Percentiles rank a stretch among this genome's conserved stretches.
phyloP scores from a whole-genome alignment of 2,329 filamentous ascomycete species.

The Ceratocystis huliohia region DNA sequence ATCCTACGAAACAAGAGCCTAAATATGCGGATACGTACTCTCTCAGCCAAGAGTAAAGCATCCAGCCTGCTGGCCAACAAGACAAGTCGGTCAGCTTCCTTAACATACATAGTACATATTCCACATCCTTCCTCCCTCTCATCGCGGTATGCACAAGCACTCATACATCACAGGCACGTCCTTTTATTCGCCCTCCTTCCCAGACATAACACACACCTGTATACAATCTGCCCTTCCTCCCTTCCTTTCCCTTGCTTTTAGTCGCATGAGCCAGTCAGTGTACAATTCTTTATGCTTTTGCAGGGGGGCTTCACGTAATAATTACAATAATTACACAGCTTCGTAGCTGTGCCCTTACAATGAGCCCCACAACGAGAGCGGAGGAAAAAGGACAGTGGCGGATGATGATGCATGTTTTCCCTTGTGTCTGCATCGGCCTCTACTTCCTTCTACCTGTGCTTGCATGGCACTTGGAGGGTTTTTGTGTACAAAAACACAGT shows the following conservation, averaged over 20 bases:
- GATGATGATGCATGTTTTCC: constrained; percentile 1
- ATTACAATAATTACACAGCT: neutral
- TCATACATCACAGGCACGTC: too few relatives aligned
- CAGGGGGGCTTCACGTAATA: neutral
- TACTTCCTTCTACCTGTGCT: neutral
- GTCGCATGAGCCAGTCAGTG: neutral
- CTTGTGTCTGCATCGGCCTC: neutral
- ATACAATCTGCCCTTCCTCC: neutral
- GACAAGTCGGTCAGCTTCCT: too few relatives aligned
- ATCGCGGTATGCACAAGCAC: too few relatives aligned
- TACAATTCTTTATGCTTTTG: neutral
- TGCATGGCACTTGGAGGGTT: too few relatives aligned
- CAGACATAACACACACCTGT: neutral
- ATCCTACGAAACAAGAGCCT: too few relatives aligned
- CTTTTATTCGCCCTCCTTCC: too few relatives aligned
- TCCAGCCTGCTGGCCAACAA: too few relatives aligned
- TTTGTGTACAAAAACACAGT: neutral
- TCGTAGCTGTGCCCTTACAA: neutral
- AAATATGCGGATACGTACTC: too few relatives aligned
- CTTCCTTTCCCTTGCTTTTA: neutral
- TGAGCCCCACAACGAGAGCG: neutral
- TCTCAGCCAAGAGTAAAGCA: too few relatives aligned
- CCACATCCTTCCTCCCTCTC: too few relatives aligned
- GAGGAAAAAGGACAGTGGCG: neutral
- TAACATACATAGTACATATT: too few relatives aligned